phyloP scores from a whole-genome alignment of 139 green algal species.

The Ettlia oleoabundans region DNA sequence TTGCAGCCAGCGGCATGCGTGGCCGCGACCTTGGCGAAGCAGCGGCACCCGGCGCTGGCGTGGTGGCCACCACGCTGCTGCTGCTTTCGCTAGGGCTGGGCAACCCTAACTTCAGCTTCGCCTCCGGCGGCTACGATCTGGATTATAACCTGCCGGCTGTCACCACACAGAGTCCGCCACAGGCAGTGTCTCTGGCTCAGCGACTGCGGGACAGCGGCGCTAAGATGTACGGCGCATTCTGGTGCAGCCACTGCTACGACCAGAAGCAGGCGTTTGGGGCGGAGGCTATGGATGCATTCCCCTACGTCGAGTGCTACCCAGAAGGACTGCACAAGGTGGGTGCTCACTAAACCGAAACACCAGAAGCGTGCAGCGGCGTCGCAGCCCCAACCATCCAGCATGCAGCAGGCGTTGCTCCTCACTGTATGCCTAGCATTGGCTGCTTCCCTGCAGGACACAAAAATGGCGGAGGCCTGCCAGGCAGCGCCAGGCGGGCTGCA shows the following conservation, averaged over 20 bases:
- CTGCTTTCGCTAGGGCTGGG: conserved; percentile 48
- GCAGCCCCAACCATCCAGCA: background rate
- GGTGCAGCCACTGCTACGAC: conserved; percentile 97
- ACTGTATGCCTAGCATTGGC: background rate
- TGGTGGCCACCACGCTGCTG: conserved; percentile 52
- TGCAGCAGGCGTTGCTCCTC: too few species aligned
- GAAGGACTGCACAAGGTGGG: conserved; percentile 83
- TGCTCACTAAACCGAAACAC: background rate
- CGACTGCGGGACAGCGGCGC: conserved; percentile 79
- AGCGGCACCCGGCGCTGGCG: conserved; percentile 48
- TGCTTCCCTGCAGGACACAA: conserved; percentile 62
- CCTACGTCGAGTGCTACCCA: conserved; percentile 99
- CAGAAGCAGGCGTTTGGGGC: conserved; percentile 92
- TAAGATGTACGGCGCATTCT: conserved; percentile 98
- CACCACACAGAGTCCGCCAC: conserved; percentile 7
- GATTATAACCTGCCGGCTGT: conserved; percentile 24
- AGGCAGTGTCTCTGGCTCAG: conserved; percentile 60
- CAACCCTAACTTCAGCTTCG: conserved; percentile 25
- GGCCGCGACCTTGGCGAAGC: conserved; percentile 45
- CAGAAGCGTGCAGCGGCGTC: background rate
- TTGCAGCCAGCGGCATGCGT: conserved; percentile 36
- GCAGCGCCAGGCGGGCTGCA: conserved; percentile 72
- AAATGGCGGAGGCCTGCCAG: conserved; percentile 73
- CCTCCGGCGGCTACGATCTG: conserved; percentile 33
- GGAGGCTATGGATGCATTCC: conserved; percentile 85